These are phyloP conservation scores for Cyberlindnera sargentensis DNA, from an alignment of 805 yeast genomes.

Conservation along the genomic window DNA sequence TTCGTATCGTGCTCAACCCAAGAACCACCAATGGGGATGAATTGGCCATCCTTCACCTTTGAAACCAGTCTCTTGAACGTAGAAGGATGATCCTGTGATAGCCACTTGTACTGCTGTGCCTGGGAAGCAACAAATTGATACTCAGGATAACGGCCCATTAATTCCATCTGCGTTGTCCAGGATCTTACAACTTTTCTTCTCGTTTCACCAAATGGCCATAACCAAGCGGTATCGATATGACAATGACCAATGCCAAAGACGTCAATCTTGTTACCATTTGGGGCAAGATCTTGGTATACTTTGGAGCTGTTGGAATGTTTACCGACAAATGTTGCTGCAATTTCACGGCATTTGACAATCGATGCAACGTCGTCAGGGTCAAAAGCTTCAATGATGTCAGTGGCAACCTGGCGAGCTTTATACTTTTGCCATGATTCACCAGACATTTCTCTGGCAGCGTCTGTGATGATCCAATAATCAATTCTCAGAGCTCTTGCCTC, in stretches of 20 bases:
- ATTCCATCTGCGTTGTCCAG: constrained; percentile 87
- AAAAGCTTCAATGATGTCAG: constrained; percentile 75
- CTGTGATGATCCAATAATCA: constrained; percentile 86
- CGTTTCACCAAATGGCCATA: constrained; percentile 99
- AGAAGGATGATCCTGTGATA: constrained; percentile 83
- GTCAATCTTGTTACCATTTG: constrained; percentile 33
- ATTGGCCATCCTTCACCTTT: constrained; percentile 64
- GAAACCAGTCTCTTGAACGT: constrained; percentile 52
- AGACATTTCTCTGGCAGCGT: constrained; percentile 82
- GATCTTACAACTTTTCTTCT: constrained; percentile 88
- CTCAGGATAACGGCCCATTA: constrained; percentile 86
- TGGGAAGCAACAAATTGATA: constrained; percentile 93
- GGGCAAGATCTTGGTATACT: constrained; percentile 46
- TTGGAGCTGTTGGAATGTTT: constrained; percentile 51
- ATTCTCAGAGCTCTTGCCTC: constrained; percentile 70
- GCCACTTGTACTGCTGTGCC: constrained; percentile 94
- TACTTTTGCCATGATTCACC: constrained; percentile 76
- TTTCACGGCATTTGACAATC: constrained; percentile 53
- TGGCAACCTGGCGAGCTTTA: constrained; percentile 74
- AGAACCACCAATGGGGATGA: constrained; percentile 90
- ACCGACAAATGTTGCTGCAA: constrained; percentile 64
- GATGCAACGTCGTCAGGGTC: constrained; percentile 60
- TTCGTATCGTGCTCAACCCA: constrained; percentile 99
- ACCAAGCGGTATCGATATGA: constrained; percentile 97
- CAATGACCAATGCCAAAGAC: constrained; percentile 91